phyloP scores from a whole-genome alignment of 2,329 filamentous ascomycete species.

The Aspergillus niger region DNA sequence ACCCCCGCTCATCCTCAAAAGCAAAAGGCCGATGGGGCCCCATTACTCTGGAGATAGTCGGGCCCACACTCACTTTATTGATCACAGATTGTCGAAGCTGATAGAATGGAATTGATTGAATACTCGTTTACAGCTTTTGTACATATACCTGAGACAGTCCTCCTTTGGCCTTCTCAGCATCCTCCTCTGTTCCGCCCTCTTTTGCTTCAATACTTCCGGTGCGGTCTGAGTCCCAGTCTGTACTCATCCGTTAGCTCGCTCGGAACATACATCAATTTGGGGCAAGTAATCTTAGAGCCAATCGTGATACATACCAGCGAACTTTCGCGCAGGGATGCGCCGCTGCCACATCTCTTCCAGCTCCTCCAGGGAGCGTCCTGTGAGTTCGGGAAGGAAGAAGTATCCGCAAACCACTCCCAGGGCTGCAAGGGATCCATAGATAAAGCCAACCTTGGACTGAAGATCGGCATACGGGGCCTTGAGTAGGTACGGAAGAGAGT shows the following conservation, averaged over 20 bases:
- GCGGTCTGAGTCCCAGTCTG: background rate
- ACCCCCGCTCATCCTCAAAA: no score
- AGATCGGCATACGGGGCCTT: conserved; percentile 4
- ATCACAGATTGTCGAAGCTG: no score
- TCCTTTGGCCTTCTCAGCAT: background rate
- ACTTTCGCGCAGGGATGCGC: background rate
- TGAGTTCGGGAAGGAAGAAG: conserved; percentile 11
- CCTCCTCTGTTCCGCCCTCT: background rate
- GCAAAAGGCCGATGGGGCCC: no score
- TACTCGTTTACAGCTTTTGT: background rate
- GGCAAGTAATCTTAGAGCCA: background rate
- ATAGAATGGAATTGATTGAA: background rate
- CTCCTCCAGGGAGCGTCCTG: conserved; percentile 8
- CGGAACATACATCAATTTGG: no score
- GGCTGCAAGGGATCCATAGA: conserved; percentile 6
- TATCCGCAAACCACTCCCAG: conserved; percentile 2
- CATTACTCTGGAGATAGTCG: no score
- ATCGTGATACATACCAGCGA: background rate
- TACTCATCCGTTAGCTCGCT: background rate
- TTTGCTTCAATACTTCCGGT: background rate
- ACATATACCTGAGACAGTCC: background rate
- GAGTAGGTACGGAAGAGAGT: conserved; percentile 9
- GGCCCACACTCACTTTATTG: no score
- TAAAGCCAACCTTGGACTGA: conserved; percentile 6
- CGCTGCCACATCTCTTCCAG: conserved; percentile 9